Evolutionary conservation across 192 early-diverging fungal species (phyloP).

Genomic region (Geranomyces variabilis): DNA sequence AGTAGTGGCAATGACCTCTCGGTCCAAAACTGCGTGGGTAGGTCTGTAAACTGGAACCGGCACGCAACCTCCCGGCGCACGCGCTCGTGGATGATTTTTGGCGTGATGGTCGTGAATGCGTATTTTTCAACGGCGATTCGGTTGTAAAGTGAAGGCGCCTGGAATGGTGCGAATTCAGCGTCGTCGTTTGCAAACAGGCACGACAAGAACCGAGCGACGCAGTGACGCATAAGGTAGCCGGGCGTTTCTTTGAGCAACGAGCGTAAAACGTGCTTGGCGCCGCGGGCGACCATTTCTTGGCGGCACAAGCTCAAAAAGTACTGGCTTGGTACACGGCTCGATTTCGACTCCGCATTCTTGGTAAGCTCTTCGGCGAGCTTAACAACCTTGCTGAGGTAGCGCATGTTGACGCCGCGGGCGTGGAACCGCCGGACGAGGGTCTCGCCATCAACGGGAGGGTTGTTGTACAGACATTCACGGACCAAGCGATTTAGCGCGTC

Average conservation of each 20-base stretch:
- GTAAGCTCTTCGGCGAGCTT: constrained; percentile 61
- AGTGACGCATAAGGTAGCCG: constrained; percentile 60
- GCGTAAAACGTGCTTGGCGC: constrained; percentile 82
- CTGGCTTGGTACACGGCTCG: not conserved
- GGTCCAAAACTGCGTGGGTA: constrained; percentile 55
- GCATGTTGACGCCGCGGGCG: constrained; percentile 95
- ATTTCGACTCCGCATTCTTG: not conserved
- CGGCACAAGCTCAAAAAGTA: constrained; percentile 54
- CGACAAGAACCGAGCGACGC: constrained; percentile 82
- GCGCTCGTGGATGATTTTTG: constrained; percentile 55
- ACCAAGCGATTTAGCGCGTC: constrained; percentile 49
- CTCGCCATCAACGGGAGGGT: constrained; percentile 72
- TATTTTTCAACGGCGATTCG: constrained; percentile 2
- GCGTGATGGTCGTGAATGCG: constrained; percentile 64
- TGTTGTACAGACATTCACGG: constrained; percentile 41
- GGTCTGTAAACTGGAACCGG: constrained; percentile 73
- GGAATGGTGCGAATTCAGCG: not conserved
- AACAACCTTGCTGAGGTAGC: constrained; percentile 85
- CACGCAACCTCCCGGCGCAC: constrained; percentile 67
- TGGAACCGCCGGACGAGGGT: constrained; percentile 83
- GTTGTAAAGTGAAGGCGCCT: not conserved
- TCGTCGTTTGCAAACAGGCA: constrained; percentile 69
- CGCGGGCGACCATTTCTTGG: constrained; percentile 89
- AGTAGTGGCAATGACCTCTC: constrained; percentile 58
- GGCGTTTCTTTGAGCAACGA: constrained; percentile 61